Evolutionary conservation across 2,329 filamentous ascomycete species (phyloP).

Genomic region (Aureobasidium pullulans): DNA sequence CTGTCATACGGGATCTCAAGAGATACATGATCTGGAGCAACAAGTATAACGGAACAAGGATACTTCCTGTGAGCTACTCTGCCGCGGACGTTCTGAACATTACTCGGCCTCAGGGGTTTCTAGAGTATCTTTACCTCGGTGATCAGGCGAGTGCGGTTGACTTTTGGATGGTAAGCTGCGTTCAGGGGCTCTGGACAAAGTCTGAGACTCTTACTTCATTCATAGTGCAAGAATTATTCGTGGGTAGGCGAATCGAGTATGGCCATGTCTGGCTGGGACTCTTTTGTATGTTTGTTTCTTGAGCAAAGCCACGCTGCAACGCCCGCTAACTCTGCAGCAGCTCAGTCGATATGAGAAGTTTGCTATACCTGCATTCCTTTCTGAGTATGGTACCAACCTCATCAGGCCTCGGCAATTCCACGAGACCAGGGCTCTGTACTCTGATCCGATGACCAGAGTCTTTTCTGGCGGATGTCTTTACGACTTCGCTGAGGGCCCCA

Average conservation of each 20-base stretch:
- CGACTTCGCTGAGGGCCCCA: conserved; percentile 10
- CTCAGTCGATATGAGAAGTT: conserved; percentile 3
- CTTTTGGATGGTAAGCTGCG: conserved; percentile 13
- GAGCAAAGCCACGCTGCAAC: not conserved
- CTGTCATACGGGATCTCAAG: conserved; percentile 18
- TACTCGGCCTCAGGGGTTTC: not conserved
- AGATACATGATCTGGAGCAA: conserved; percentile 14
- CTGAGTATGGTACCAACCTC: conserved; percentile 13
- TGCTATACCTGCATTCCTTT: conserved; percentile 12
- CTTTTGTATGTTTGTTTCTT: not conserved
- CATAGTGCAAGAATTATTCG: not conserved
- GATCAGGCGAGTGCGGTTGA: conserved; percentile 4
- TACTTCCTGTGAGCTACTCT: conserved; percentile 17
- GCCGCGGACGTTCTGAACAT: not conserved
- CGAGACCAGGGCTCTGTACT: conserved; percentile 14
- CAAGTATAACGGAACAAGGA: conserved; percentile 10
- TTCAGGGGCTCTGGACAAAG: not conserved
- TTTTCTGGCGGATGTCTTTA: conserved; percentile 18
- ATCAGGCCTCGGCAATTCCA: conserved; percentile 4
- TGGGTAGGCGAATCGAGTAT: not conserved
- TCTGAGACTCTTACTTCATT: not conserved
- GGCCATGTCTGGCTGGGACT: not conserved
- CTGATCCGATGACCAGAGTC: conserved; percentile 10
- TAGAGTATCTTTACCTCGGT: conserved; percentile 14
- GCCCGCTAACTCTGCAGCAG: not conserved